Evolutionary conservation across 73 alveolate genomes (phyloP).

Genomic region (Paramecium octaurelia): DNA sequence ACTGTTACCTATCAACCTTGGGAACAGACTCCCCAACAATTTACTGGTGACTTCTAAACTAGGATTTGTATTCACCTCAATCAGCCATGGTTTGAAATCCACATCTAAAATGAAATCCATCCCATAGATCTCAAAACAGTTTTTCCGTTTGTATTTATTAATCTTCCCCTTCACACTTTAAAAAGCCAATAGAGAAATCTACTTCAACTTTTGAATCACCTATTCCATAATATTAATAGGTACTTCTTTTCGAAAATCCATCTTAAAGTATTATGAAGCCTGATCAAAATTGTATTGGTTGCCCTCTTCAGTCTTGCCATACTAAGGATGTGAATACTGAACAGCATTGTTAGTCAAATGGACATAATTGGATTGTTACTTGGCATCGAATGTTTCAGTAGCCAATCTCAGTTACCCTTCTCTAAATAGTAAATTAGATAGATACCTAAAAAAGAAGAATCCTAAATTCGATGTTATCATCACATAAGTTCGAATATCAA

Average conservation of each 20-base stretch:
- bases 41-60: constrained; percentile 87
- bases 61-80: constrained; percentile 95
- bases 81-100: constrained; percentile 85
- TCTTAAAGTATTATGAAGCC: constrained; percentile 67
- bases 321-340: constrained; percentile 67
- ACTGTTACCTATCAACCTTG: constrained; percentile 75
- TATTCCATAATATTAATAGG: constrained; percentile 48
- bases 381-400: constrained; percentile 61
- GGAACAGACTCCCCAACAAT: constrained; percentile 76
- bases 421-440: constrained; percentile 51
- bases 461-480: neutral
- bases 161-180: constrained; percentile 64
- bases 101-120: constrained; percentile 92
- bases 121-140: constrained; percentile 94
- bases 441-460: neutral
- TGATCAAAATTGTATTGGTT: constrained; percentile 75
- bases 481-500: constrained; percentile 78
- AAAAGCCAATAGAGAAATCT: constrained; percentile 62
- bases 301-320: constrained; percentile 74
- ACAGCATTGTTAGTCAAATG: constrained; percentile 82
- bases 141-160: constrained; percentile 72
- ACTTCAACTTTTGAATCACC: constrained; percentile 67
- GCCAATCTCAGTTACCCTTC: constrained; percentile 82
- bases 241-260: constrained; percentile 63
- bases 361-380: constrained; percentile 62